Percentiles rank a stretch among this genome's conserved stretches.
These are phyloP conservation scores for Corinectria fuckeliana DNA, from an alignment of 2,329 filamentous ascomycete species.

Conservation along the genomic window DNA sequence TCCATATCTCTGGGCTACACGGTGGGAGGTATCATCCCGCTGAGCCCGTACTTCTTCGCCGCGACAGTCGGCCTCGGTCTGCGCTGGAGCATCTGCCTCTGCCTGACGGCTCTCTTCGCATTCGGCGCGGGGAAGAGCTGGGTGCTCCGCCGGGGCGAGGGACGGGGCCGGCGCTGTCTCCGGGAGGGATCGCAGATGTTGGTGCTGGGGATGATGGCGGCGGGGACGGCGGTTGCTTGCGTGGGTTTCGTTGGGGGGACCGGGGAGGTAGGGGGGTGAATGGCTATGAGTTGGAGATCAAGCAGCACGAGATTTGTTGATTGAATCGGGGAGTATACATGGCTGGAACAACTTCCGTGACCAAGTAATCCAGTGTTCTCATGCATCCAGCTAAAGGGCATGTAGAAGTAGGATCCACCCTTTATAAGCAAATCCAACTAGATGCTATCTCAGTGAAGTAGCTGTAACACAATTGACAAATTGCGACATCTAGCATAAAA, in stretches of 20 bases:
- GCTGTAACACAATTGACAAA: background rate
- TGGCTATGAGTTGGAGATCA: background rate
- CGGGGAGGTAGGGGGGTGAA: background rate
- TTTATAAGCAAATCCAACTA: background rate
- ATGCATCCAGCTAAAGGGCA: too few species aligned
- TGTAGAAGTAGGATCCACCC: too few species aligned
- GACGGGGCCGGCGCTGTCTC: conserved; percentile 29
- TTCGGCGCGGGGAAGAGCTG: conserved; percentile 65
- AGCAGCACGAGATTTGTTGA: too few species aligned
- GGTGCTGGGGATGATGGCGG: conserved; percentile 43
- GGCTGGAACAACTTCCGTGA: too few species aligned
- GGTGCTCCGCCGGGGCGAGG: conserved; percentile 38
- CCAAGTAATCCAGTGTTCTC: too few species aligned
- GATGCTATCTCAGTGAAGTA: conserved; percentile 8
- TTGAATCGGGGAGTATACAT: too few species aligned
- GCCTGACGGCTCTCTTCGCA: conserved; percentile 59
- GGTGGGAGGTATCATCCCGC: conserved; percentile 66
- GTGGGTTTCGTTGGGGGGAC: conserved; percentile 33
- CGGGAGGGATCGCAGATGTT: conserved; percentile 45
- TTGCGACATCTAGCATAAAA: background rate
- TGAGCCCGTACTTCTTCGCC: conserved; percentile 67
- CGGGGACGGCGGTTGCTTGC: conserved; percentile 40
- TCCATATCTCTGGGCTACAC: conserved; percentile 69
- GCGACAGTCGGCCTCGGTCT: conserved; percentile 49
- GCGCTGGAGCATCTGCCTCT: conserved; percentile 60